A percentile compares a stretch with the other conserved stretches of the same genome.
Evolutionary conservation across 768 basidiomycete species (phyloP).

Genomic region (Pulveroboletus sp.): DNA sequence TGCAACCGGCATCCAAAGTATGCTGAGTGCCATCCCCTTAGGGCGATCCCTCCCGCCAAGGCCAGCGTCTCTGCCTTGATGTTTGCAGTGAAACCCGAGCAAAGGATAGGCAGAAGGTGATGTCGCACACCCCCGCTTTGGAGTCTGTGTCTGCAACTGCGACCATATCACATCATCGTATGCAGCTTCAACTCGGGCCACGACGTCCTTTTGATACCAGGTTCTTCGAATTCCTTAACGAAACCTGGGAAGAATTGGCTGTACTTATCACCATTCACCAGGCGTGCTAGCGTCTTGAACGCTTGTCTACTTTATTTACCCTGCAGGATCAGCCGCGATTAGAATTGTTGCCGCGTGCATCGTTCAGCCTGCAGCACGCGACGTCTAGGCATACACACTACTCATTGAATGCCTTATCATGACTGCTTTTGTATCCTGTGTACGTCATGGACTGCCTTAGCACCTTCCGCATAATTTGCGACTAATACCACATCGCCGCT

Average conservation of each 20-base stretch:
- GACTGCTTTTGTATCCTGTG: background rate
- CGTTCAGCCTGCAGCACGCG: background rate
- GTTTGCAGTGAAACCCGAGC: background rate
- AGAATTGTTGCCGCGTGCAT: background rate
- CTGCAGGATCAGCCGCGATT: background rate
- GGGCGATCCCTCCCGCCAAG: no score
- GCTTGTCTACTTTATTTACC: background rate
- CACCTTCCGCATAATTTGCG: constrained; percentile 12
- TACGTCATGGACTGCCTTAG: constrained; percentile 11
- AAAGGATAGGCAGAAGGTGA: background rate
- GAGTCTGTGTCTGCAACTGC: background rate
- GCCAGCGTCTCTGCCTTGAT: no score
- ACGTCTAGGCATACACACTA: background rate
- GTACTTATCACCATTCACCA: background rate
- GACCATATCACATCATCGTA: constrained; percentile 5
- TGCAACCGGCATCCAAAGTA: no score
- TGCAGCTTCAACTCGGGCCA: background rate
- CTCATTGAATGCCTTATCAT: constrained; percentile 6
- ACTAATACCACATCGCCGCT: constrained; percentile 11
- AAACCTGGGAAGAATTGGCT: background rate
- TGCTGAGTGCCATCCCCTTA: no score
- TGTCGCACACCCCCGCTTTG: background rate
- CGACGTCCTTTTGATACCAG: background rate
- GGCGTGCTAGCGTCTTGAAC: background rate
- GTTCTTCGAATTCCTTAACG: background rate